These are phyloP conservation scores for Phytophthora gonapodyides DNA, from an alignment of 352 stramenopile species.

Conservation along the genomic window DNA sequence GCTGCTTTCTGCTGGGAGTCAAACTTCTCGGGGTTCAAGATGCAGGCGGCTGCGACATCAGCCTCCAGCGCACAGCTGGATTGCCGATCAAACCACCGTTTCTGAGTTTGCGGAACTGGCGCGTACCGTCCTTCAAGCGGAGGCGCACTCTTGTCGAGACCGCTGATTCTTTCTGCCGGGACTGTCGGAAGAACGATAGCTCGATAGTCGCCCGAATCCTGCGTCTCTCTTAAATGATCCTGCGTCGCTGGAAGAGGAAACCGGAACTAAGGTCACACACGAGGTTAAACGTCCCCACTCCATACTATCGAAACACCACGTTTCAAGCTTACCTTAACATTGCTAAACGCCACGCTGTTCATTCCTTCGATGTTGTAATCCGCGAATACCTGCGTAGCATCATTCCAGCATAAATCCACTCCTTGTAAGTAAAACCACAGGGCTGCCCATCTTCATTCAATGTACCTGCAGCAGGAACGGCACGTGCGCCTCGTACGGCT, in stretches of 20 bases:
- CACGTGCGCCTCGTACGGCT: conserved; percentile 90
- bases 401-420: background rate
- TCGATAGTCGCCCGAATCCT: conserved; percentile 24
- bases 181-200: conserved; percentile 50
- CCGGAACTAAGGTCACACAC: conserved; percentile 49
- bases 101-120: conserved; percentile 32
- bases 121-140: conserved; percentile 36
- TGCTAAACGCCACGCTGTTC: conserved; percentile 76
- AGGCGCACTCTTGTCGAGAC: conserved; percentile 26
- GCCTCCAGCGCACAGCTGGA: conserved; percentile 74
- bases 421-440: background rate
- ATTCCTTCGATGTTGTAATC: conserved; percentile 95
- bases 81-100: conserved; percentile 69
- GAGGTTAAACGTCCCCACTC: conserved; percentile 12
- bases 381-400: conserved; percentile 68
- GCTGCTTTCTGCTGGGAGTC: conserved; percentile 48
- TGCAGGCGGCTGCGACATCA: conserved; percentile 68
- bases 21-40: conserved; percentile 69
- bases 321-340: conserved; percentile 56
- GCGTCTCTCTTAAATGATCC: conserved; percentile 40
- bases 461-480: conserved; percentile 87
- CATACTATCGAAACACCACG: background rate
- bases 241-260: conserved; percentile 66
- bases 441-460: background rate
- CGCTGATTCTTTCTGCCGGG: conserved; percentile 39